These are phyloP conservation scores for Albatrellus sp. DNA, from an alignment of 1,284 basidiomycete genomes.

Conservation along the genomic window DNA sequence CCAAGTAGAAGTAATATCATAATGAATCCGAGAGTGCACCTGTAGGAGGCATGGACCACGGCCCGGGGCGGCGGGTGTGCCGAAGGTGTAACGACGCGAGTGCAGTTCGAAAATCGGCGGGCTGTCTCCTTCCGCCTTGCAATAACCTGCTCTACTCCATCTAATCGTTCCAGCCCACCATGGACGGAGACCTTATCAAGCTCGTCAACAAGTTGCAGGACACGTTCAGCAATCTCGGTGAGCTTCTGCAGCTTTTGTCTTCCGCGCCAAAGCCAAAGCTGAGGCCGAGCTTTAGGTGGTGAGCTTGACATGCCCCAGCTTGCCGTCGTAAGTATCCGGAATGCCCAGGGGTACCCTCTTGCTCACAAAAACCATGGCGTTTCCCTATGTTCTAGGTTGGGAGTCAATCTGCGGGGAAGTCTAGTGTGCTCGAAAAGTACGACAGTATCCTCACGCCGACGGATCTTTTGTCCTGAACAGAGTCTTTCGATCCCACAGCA, in stretches of 20 bases:
- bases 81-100: constrained; percentile 9
- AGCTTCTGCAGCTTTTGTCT: constrained; percentile 17
- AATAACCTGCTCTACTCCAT: constrained; percentile 1
- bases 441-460: constrained; percentile 17
- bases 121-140: not conserved
- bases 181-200: constrained; percentile 92
- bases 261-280: not conserved
- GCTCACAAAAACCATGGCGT: not conserved
- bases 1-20: not conserved
- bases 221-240: constrained; percentile 73
- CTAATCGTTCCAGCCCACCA: constrained; percentile 22
- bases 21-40: too few species aligned
- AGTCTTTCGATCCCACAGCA: constrained; percentile 31
- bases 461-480: not conserved
- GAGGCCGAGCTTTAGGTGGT: constrained; percentile 38
- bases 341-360: not conserved
- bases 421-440: constrained; percentile 77
- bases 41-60: too few species aligned
- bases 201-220: constrained; percentile 95
- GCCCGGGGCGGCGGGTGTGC: not conserved
- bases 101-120: not conserved
- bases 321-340: constrained; percentile 43
- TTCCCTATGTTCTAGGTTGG: constrained; percentile 44
- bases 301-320: constrained; percentile 82
- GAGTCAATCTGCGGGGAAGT: constrained; percentile 79